Conservation (phyloP, 2,329 filamentous ascomycete species). For the Xylariaceae sp. region DNA sequence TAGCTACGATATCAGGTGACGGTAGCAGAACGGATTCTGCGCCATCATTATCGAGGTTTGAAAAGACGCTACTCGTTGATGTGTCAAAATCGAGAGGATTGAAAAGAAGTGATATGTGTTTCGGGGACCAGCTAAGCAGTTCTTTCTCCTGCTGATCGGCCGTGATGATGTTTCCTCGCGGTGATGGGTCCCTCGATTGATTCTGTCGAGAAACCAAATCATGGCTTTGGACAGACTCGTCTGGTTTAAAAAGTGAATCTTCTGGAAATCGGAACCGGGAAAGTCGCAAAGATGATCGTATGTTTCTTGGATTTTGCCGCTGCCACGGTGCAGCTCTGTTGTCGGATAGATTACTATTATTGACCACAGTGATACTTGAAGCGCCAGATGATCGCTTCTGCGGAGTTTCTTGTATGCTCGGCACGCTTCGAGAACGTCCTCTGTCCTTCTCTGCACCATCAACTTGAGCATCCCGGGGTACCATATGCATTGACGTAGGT, state of each 20-base stretch:
- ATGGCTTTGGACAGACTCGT: slow-evolving; percentile 9
- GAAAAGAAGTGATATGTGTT: slow-evolving; percentile 30
- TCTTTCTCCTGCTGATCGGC: slow-evolving; percentile 10
- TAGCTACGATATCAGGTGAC: slow-evolving; percentile 19
- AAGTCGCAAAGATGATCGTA: slow-evolving; percentile 11
- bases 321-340: slow-evolving; percentile 8
- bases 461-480: slow-evolving; percentile 55
- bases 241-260: slow-evolving; percentile 22
- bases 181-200: slow-evolving; percentile 1
- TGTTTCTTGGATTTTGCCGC: slow-evolving; percentile 3
- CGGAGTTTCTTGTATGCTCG: slow-evolving; percentile 20
- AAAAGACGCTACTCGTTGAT: slow-evolving; percentile 12
- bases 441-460: slow-evolving; percentile 20
- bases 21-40: slow-evolving; percentile 21
- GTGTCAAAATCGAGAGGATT: slow-evolving; percentile 25
- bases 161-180: background rate
- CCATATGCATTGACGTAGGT: slow-evolving; percentile 54
- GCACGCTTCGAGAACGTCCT: slow-evolving; percentile 27
- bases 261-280: slow-evolving; percentile 30
- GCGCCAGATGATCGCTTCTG: slow-evolving; percentile 24
- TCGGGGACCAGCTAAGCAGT: slow-evolving; percentile 29
- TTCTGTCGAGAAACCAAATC: background rate
- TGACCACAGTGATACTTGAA: slow-evolving; percentile 21
- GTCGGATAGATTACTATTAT: slow-evolving; percentile 15
- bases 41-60: slow-evolving; percentile 5